Percentiles rank a stretch among this genome's conserved stretches.
Evolutionary conservation across 441 rosid species (phyloP).

Genomic region (Sinapis alba): DNA sequence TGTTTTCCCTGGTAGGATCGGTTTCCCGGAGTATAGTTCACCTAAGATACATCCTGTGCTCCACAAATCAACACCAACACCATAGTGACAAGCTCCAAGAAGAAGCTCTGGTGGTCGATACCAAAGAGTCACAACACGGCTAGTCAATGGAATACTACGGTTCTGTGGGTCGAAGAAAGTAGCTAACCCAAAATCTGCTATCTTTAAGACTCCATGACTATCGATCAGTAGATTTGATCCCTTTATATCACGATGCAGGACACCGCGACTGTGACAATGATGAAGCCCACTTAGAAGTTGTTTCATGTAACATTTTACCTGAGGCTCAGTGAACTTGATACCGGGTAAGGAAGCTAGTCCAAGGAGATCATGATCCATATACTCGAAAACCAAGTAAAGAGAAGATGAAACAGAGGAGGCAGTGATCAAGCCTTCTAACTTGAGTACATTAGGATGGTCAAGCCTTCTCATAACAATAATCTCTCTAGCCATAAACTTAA

Average conservation of each 20-base stretch:
- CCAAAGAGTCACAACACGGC: slow-evolving; percentile 73
- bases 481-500: slow-evolving; percentile 73
- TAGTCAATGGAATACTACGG: slow-evolving; percentile 61
- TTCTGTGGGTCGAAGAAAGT: slow-evolving; percentile 60
- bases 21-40: slow-evolving; percentile 64
- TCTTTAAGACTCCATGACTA: slow-evolving; percentile 57
- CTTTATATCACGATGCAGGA: slow-evolving; percentile 68
- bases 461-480: slow-evolving; percentile 56
- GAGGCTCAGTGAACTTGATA: slow-evolving; percentile 59
- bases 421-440: slow-evolving; percentile 64
- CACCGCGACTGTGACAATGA: slow-evolving; percentile 60
- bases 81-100: slow-evolving; percentile 71
- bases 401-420: slow-evolving; percentile 66
- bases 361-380: slow-evolving; percentile 71
- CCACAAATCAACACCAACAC: slow-evolving; percentile 67
- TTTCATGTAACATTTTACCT: slow-evolving; percentile 70
- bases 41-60: slow-evolving; percentile 70
- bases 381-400: slow-evolving; percentile 62
- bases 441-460: slow-evolving; percentile 70
- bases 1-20: slow-evolving; percentile 69
- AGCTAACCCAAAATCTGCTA: slow-evolving; percentile 73
- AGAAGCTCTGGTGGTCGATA: slow-evolving; percentile 78
- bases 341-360: slow-evolving; percentile 65
- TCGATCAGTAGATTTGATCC: slow-evolving; percentile 67
- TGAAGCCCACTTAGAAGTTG: slow-evolving; percentile 64